A percentile compares a stretch with the other conserved stretches of the same genome.
Conservation (phyloP, 495 filamentous ascomycete genomes). For the Amniculicola lignicola region DNA sequence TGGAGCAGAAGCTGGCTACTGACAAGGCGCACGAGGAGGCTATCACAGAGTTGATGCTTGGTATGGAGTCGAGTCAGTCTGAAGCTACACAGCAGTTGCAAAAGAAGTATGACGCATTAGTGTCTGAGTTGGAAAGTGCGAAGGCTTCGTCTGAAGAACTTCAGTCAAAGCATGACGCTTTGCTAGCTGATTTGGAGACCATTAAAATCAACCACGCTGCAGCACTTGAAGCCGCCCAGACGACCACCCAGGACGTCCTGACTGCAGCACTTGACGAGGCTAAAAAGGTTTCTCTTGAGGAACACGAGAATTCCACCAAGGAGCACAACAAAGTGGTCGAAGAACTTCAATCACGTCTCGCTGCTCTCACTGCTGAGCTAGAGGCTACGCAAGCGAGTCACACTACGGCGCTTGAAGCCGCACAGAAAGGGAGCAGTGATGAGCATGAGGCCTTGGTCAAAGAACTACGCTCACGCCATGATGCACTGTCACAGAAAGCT, state of each 20-base stretch:
- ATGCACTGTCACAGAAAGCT: conserved; percentile 2
- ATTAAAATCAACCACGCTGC: not conserved
- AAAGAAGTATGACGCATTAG: conserved; percentile 29
- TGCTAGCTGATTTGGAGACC: not conserved
- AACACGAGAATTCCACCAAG: no score
- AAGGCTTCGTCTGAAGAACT: not conserved
- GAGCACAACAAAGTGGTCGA: not conserved
- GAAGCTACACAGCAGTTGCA: conserved; percentile 28
- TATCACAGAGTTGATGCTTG: conserved; percentile 24
- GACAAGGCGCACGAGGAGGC: conserved; percentile 29
- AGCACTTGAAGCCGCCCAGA: not conserved
- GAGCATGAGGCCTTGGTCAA: conserved; percentile 6
- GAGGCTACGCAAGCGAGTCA: not conserved
- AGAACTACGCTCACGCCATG: conserved; percentile 13
- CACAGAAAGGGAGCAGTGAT: not conserved
- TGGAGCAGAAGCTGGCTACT: conserved; percentile 15
- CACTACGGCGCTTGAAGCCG: conserved; percentile 2
- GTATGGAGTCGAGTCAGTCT: conserved; percentile 24
- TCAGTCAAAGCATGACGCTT: not conserved
- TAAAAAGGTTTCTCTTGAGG: no score
- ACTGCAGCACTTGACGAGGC: no score
- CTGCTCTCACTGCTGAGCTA: not conserved
- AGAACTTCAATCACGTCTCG: not conserved
- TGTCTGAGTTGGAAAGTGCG: conserved; percentile 2
- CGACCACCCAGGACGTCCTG: not conserved